Evolutionary conservation across 2,329 filamentous ascomycete genomes (phyloP).

Genomic region (Huntiella savannae): DNA sequence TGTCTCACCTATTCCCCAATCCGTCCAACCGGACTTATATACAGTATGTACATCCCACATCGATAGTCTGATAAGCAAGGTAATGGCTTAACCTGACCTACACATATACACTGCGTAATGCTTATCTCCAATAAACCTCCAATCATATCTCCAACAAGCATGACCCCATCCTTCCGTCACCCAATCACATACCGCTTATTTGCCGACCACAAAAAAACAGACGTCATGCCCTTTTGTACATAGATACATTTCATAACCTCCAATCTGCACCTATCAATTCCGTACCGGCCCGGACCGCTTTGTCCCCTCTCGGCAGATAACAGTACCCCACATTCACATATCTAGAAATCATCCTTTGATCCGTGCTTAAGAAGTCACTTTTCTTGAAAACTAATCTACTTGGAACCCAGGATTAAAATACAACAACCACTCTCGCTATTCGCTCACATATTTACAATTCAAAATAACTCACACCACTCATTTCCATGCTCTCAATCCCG

Average conservation of each 20-base stretch:
- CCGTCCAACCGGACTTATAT: neutral
- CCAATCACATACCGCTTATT: neutral
- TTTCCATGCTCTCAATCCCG: conserved; percentile 33
- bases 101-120: neutral
- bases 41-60: no score
- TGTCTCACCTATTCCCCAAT: neutral
- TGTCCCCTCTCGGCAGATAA: neutral
- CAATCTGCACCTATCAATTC: no score
- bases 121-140: neutral
- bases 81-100: neutral
- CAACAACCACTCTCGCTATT: neutral
- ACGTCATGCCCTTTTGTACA: no score
- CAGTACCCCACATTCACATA: neutral
- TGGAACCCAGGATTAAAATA: neutral
- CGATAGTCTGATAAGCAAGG: no score
- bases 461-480: conserved; percentile 14
- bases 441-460: no score
- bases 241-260: no score
- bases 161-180: neutral
- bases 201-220: neutral
- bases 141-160: neutral
- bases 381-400: no score
- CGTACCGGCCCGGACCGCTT: no score
- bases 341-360: neutral
- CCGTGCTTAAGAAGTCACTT: neutral